Evolutionary conservation across 2,329 filamentous ascomycete species (phyloP).

Genomic region (Ceratocystis huliohia): DNA sequence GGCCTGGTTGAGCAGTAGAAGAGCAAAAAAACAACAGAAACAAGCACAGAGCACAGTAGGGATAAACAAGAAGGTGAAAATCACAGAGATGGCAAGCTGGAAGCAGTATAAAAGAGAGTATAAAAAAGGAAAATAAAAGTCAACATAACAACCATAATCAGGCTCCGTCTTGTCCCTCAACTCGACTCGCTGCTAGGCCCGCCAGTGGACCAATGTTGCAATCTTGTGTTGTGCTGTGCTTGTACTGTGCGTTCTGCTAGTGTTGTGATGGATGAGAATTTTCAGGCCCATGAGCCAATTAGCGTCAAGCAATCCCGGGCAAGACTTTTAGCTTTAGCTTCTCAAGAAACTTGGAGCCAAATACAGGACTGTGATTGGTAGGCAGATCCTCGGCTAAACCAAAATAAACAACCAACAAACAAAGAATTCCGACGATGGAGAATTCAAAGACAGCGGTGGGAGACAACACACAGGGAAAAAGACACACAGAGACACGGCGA

Average conservation of each 20-base stretch:
- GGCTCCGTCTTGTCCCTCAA: not conserved
- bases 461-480: not conserved
- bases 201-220: too few species aligned
- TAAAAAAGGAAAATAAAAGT: not conserved
- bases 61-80: not conserved
- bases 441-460: too few species aligned
- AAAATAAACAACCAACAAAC: not conserved
- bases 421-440: not conserved
- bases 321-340: too few species aligned
- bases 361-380: not conserved
- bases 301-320: too few species aligned
- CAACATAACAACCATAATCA: not conserved
- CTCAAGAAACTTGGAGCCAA: not conserved
- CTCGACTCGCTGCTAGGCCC: too few species aligned
- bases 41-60: not conserved
- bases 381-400: slow-evolving; percentile 1
- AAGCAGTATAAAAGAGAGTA: not conserved
- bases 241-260: not conserved
- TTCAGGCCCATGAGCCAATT: not conserved
- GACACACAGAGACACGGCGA: not conserved
- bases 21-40: not conserved
- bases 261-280: not conserved
- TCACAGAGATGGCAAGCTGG: not conserved
- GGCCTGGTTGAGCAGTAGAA: not conserved
- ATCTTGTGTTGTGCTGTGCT: not conserved